Base-by-base conservation (phyloP, 2,329 filamentous ascomycete genomes). In the Ceratocystis ficicola region DNA sequence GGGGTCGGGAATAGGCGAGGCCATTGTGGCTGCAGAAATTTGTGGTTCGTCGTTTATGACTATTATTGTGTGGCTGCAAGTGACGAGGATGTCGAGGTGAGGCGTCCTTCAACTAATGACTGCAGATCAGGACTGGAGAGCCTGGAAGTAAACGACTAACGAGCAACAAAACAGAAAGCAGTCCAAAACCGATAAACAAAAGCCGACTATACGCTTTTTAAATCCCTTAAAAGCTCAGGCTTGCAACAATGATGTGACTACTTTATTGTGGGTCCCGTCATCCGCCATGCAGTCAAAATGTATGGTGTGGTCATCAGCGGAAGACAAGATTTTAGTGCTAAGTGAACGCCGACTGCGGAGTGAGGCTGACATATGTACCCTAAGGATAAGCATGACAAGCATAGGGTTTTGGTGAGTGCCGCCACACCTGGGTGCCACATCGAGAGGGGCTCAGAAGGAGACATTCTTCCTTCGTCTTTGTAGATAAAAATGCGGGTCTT, bases 1-100 rank as follows among this genome's bases (percentile, higher is more conserved):
- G 59, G 87, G 86, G 74, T 88, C 85, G 10, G 86, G 87, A 36
- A 84, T 65, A 61, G 63, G 65, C 60, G 68, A 66, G 46, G 62
- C 64, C 66, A 68, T 68, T 28, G 20, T 67, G 66, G 22, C 20
- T 25, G 48, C 48, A 5, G 20, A 28, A 10, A 25, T 50, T 10
- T 50, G 48, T 20, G 48, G 48, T 52, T 17, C 20, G 48, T 25
- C 15, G 52, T 17, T n/a, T 57, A 22, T 20, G 17, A 15, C 55
- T 59, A n/a, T 32, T 15, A 20, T 6, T 25, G 25, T 59, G 55
- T 36, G 30, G 28, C 2, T 30, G 55, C 6, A 15, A 5, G 46
- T 7, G n/a, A 22, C 17, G 46, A 22, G 5, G 0, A n/a, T 1
- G 17, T 10, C 17, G 17, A 22, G 46, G 1, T 1, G 50, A 25